A percentile compares a stretch with the other conserved stretches of the same genome.
These are phyloP conservation scores for Rhododendron molle DNA, from an alignment of 148 eudicot species.

Conservation along the genomic window DNA sequence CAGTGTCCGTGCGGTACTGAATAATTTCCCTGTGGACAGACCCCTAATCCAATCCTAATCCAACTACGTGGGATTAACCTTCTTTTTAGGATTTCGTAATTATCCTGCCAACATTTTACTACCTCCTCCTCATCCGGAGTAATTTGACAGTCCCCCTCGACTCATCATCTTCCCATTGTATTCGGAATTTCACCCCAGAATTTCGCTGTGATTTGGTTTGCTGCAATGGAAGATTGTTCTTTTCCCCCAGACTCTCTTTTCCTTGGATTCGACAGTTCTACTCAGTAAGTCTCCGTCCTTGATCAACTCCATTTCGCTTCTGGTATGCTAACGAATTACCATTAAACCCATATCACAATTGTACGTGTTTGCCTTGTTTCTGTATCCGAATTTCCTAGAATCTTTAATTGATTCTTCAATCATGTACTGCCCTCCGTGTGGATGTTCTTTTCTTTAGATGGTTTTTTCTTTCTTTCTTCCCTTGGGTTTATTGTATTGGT, in stretches of 20 bases:
- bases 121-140: too few relatives aligned
- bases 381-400: background rate
- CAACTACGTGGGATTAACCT: too few relatives aligned
- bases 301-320: background rate
- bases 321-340: background rate
- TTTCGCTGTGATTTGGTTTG: slow-evolving; percentile 5
- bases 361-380: background rate
- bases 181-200: background rate
- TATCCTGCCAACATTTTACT: too few relatives aligned
- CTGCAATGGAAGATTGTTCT: slow-evolving; percentile 46
- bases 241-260: slow-evolving; percentile 55
- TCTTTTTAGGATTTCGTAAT: too few relatives aligned
- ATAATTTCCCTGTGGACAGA: too few relatives aligned
- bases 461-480: too few relatives aligned
- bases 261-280: slow-evolving; percentile 75
- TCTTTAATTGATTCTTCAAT: too few relatives aligned
- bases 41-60: too few relatives aligned
- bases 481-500: background rate
- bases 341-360: background rate
- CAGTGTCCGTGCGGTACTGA: too few relatives aligned
- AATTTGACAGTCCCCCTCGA: background rate
- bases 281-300: slow-evolving; percentile 45
- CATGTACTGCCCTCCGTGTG: too few relatives aligned
- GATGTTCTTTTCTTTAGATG: too few relatives aligned
- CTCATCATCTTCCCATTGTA: background rate